A percentile compares a stretch with the other conserved stretches of the same genome.
Evolutionary conservation across 352 stramenopile genomes (phyloP).

Genomic region (Albugo candida): DNA sequence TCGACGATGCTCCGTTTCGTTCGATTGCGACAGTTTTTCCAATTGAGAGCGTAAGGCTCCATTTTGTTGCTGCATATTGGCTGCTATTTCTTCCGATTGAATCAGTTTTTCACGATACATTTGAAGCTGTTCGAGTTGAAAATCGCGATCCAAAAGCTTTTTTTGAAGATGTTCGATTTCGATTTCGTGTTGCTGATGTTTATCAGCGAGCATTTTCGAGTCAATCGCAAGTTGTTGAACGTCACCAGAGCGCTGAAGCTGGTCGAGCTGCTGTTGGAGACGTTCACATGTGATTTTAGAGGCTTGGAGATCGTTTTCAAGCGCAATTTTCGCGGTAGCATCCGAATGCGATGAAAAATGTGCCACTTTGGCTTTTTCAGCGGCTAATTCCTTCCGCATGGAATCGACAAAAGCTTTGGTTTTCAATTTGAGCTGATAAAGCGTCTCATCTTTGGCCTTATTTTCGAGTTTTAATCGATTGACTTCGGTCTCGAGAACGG

Average conservation of each 20-base stretch:
- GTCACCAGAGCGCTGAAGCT: conserved; percentile 13
- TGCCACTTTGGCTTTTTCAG: conserved; percentile 43
- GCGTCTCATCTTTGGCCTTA: conserved; percentile 50
- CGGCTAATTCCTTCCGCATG: conserved; percentile 35
- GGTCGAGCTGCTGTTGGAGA: background rate
- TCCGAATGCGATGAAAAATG: conserved; percentile 11
- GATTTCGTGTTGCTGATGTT: background rate
- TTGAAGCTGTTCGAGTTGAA: conserved; percentile 37
- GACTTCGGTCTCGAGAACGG: conserved; percentile 16
- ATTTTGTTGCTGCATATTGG: conserved; percentile 15
- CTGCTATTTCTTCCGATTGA: conserved; percentile 22
- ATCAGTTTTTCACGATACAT: conserved; percentile 21
- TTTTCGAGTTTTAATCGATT: conserved; percentile 33
- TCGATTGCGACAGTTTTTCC: conserved; percentile 15
- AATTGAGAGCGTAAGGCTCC: conserved; percentile 15
- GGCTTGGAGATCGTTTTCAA: background rate
- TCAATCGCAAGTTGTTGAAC: too few relatives aligned
- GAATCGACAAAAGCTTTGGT: conserved; percentile 71
- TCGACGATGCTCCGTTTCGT: background rate
- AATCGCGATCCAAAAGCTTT: conserved; percentile 40
- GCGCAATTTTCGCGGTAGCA: background rate
- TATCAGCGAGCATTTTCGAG: too few relatives aligned
- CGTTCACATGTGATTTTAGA: background rate
- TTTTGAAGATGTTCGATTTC: conserved; percentile 57
- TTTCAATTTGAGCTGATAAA: conserved; percentile 69